These are phyloP conservation scores for Athelia sp. DNA, from an alignment of 1,284 basidiomycete genomes.

Conservation along the genomic window DNA sequence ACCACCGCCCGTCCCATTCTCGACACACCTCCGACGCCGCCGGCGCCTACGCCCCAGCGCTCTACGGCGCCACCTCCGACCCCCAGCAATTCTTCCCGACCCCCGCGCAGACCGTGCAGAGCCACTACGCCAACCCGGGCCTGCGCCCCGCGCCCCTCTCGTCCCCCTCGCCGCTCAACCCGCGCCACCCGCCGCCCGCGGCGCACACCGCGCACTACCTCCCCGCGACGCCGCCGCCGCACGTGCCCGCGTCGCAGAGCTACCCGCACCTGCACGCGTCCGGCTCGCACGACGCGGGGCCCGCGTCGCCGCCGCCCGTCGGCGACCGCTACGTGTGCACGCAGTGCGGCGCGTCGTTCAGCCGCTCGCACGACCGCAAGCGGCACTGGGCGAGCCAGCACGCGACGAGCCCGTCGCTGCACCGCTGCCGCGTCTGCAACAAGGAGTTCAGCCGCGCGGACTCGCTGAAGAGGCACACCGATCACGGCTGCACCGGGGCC, in stretches of 20 bases:
- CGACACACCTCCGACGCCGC: not conserved
- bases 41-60: not conserved
- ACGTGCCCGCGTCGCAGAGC: constrained; percentile 7
- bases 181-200: constrained; percentile 28
- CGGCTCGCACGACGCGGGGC: constrained; percentile 14
- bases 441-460: constrained; percentile 69
- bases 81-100: constrained; percentile 47
- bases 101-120: constrained; percentile 38
- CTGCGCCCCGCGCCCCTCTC: constrained; percentile 23
- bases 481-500: constrained; percentile 57
- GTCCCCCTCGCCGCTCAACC: constrained; percentile 15
- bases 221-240: constrained; percentile 28
- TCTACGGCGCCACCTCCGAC: not conserved
- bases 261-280: not conserved
- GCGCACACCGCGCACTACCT: constrained; percentile 21
- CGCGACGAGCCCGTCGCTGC: constrained; percentile 48
- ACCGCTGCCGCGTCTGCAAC: constrained; percentile 62
- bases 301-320: constrained; percentile 28
- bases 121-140: constrained; percentile 32
- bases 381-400: constrained; percentile 76
- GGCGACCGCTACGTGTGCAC: constrained; percentile 64
- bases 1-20: not conserved
- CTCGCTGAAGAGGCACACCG: constrained; percentile 54
- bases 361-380: constrained; percentile 72
- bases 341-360: constrained; percentile 70